Evolutionary conservation across 139 green algal species (phyloP).

Genomic region (Picochlorum sp.): DNA sequence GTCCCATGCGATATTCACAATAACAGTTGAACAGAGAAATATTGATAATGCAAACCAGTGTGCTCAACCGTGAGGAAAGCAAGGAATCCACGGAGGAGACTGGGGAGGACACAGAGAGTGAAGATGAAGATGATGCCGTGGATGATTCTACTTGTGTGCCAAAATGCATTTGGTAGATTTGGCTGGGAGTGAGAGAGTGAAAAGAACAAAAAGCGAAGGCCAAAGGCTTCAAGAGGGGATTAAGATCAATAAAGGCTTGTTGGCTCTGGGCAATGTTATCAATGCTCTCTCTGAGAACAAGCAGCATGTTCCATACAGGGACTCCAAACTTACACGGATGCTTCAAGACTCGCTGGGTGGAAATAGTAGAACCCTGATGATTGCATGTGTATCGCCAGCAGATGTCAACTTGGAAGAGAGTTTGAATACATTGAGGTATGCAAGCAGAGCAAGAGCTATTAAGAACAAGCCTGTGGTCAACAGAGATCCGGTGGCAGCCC

Average conservation of each 20-base stretch:
- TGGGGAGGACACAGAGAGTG: not conserved
- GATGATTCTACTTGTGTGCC: constrained; percentile 74
- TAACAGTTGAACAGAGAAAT: constrained; percentile 86
- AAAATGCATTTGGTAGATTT: constrained; percentile 92
- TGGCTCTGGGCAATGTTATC: constrained; percentile 97
- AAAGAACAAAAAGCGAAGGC: constrained; percentile 86
- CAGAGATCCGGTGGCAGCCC: constrained; percentile 66
- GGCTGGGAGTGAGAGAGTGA: constrained; percentile 81
- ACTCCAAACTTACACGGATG: constrained; percentile 94
- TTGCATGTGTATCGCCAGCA: constrained; percentile 84
- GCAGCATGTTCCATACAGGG: constrained; percentile 74
- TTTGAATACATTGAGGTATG: constrained; percentile 80
- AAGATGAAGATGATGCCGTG: constrained; percentile 7
- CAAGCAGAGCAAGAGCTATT: constrained; percentile 82
- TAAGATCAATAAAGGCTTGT: constrained; percentile 89
- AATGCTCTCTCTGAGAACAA: constrained; percentile 81
- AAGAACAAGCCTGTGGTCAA: constrained; percentile 94
- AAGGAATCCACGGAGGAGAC: constrained; percentile 25
- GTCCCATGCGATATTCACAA: constrained; percentile 97
- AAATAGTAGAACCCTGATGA: constrained; percentile 91
- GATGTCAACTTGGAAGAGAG: constrained; percentile 84
- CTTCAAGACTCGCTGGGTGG: constrained; percentile 91
- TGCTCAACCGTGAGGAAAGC: constrained; percentile 32
- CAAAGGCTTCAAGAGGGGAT: constrained; percentile 74
- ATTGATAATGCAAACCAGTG: constrained; percentile 23